Percentiles rank a stretch among this genome's conserved stretches.
Conservation (phyloP, 2,329 filamentous ascomycete species). For the Catunica adiposa region DNA sequence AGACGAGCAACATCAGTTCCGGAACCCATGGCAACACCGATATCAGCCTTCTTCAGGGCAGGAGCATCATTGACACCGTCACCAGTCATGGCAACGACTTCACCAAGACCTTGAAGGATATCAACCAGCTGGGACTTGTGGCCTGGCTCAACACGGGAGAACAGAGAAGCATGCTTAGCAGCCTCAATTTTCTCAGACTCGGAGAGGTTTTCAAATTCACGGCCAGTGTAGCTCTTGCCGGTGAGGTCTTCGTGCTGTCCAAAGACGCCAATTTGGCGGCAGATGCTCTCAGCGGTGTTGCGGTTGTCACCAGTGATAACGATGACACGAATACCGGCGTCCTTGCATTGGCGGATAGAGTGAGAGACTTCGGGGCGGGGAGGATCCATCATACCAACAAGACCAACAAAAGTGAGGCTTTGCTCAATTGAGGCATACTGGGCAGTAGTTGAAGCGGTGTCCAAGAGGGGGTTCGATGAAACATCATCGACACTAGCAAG, state of each 20-base stretch:
- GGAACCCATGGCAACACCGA: slow-evolving; percentile 96
- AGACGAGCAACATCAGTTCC: slow-evolving; percentile 95
- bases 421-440: slow-evolving; percentile 83
- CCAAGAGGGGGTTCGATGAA: slow-evolving; percentile 49
- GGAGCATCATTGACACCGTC: slow-evolving; percentile 98
- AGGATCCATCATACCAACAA: slow-evolving; percentile 93
- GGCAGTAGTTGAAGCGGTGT: slow-evolving; percentile 60
- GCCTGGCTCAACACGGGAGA: slow-evolving; percentile 85
- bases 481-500: slow-evolving; percentile 72
- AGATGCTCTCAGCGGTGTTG: slow-evolving; percentile 95
- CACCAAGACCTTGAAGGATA: slow-evolving; percentile 76
- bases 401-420: slow-evolving; percentile 81
- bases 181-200: slow-evolving; percentile 67
- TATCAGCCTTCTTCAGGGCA: slow-evolving; percentile 94
- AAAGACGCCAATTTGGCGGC: slow-evolving; percentile 92
- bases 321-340: slow-evolving; percentile 88
- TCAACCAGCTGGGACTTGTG: slow-evolving; percentile 98
- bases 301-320: slow-evolving; percentile 98
- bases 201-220: slow-evolving; percentile 78
- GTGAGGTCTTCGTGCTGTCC: slow-evolving; percentile 61
- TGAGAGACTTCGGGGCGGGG: slow-evolving; percentile 78
- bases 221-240: slow-evolving; percentile 89
- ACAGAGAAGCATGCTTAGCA: slow-evolving; percentile 72
- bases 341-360: slow-evolving; percentile 77
- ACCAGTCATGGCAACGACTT: slow-evolving; percentile 98